A percentile compares a stretch with the other conserved stretches of the same genome.
phyloP scores from a whole-genome alignment of 805 yeast species.

The Schizosaccharomyces osmophilus region DNA sequence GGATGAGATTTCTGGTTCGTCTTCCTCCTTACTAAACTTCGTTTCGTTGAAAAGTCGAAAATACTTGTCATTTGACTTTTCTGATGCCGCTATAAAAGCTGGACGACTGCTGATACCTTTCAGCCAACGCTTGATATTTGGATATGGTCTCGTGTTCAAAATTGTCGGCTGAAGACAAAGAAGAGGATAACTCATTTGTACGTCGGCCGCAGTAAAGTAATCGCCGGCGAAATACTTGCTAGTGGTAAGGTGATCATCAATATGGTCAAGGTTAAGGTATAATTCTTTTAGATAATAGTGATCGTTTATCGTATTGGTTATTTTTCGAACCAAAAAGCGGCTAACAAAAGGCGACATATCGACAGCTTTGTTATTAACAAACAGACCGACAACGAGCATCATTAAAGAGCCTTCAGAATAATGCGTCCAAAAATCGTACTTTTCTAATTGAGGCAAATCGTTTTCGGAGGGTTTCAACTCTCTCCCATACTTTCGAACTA shows the following conservation, averaged over 20 bases:
- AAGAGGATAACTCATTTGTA: constrained; percentile 32
- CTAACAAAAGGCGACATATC: constrained; percentile 20
- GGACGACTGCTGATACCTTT: constrained; percentile 11
- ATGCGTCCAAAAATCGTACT: constrained; percentile 26
- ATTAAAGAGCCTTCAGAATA: constrained; percentile 41
- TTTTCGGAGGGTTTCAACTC: constrained; percentile 15
- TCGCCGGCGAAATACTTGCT: constrained; percentile 37
- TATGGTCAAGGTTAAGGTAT: constrained; percentile 16
- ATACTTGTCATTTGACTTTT: constrained; percentile 2
- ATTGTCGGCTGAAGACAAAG: constrained; percentile 33
- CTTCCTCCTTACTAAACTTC: too few species aligned
- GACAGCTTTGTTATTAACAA: constrained; percentile 3
- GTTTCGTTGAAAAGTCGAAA: not conserved
- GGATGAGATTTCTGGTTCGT: too few species aligned
- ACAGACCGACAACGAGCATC: constrained; percentile 20
- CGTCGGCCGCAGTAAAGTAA: constrained; percentile 35
- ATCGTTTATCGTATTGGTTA: constrained; percentile 24
- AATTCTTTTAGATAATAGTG: constrained; percentile 27
- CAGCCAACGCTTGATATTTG: constrained; percentile 10
- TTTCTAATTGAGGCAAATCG: constrained; percentile 19
- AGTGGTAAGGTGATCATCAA: constrained; percentile 20
- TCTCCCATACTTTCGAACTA: constrained; percentile 25
- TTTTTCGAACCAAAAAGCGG: constrained; percentile 20
- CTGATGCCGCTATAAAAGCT: constrained; percentile 9
- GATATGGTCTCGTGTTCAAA: constrained; percentile 15